Percentiles rank a stretch among this genome's conserved stretches.
phyloP scores from a whole-genome alignment of 2,329 filamentous ascomycete species.

The Penicillium sp. region DNA sequence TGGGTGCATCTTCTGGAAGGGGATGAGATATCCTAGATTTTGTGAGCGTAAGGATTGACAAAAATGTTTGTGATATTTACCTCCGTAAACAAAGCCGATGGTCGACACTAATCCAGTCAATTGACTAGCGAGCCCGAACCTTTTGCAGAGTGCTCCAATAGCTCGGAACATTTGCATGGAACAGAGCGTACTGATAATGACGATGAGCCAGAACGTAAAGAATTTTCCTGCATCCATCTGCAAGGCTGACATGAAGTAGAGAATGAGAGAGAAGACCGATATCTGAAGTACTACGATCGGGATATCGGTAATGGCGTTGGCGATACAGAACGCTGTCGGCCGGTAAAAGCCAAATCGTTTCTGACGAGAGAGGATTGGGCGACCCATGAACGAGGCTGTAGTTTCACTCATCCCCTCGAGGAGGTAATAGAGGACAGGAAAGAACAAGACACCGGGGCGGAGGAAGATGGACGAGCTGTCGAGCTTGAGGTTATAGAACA shows the following conservation, averaged over 20 bases:
- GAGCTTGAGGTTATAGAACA: slow-evolving; percentile 58
- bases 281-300: slow-evolving; percentile 62
- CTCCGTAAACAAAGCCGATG: slow-evolving; percentile 59
- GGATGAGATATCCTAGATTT: slow-evolving; percentile 61
- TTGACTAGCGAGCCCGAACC: slow-evolving; percentile 51
- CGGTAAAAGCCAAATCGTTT: slow-evolving; percentile 71
- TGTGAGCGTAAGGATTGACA: neutral
- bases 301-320: slow-evolving; percentile 60
- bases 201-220: slow-evolving; percentile 61
- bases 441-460: slow-evolving; percentile 64
- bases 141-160: slow-evolving; percentile 52
- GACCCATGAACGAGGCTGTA: slow-evolving; percentile 63
- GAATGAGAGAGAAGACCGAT: slow-evolving; percentile 61
- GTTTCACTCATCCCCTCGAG: slow-evolving; percentile 64
- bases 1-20: slow-evolving; percentile 62
- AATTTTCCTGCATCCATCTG: slow-evolving; percentile 61
- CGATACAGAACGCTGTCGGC: slow-evolving; percentile 62
- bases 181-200: slow-evolving; percentile 56
- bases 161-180: slow-evolving; percentile 58
- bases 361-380: slow-evolving; percentile 70
- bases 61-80: slow-evolving; percentile 16
- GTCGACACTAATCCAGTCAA: slow-evolving; percentile 51
- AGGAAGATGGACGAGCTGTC: slow-evolving; percentile 61
- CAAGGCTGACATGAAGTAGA: slow-evolving; percentile 64
- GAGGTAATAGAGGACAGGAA: slow-evolving; percentile 65